Conservation (phyloP, 78 protist species). For the Guillardia theta region DNA sequence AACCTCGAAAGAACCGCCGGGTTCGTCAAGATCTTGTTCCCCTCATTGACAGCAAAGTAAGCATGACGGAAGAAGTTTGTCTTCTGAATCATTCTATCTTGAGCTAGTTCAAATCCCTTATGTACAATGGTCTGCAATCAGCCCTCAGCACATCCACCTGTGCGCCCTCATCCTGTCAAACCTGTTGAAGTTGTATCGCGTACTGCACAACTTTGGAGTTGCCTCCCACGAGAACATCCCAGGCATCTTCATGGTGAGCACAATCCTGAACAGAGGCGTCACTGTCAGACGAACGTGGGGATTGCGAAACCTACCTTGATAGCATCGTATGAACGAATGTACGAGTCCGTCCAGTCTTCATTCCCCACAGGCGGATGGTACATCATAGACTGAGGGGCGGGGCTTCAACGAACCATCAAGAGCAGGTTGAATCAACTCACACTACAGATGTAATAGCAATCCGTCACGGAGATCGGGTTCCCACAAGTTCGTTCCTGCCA, state of each 20-base stretch:
- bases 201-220: neutral
- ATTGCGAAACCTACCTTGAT: neutral
- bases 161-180: neutral
- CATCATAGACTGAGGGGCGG: neutral
- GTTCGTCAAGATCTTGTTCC: neutral
- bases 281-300: neutral
- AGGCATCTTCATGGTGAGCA: neutral
- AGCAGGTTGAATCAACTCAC: neutral
- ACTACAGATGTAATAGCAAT: neutral
- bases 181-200: neutral
- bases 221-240: neutral
- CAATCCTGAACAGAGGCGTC: neutral
- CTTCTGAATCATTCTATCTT: neutral
- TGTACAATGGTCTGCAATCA: neutral
- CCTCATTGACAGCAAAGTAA: neutral
- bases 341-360: neutral
- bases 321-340: neutral
- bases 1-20: neutral
- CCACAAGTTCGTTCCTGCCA: too few relatives aligned
- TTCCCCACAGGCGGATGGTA: neutral
- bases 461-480: neutral
- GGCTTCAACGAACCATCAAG: too few relatives aligned
- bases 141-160: neutral
- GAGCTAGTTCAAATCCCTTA: neutral
- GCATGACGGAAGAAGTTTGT: neutral